Percentiles rank a stretch among this genome's conserved stretches.
Evolutionary conservation across 345 rosid species (phyloP).

Genomic region (Mangifera indica): DNA sequence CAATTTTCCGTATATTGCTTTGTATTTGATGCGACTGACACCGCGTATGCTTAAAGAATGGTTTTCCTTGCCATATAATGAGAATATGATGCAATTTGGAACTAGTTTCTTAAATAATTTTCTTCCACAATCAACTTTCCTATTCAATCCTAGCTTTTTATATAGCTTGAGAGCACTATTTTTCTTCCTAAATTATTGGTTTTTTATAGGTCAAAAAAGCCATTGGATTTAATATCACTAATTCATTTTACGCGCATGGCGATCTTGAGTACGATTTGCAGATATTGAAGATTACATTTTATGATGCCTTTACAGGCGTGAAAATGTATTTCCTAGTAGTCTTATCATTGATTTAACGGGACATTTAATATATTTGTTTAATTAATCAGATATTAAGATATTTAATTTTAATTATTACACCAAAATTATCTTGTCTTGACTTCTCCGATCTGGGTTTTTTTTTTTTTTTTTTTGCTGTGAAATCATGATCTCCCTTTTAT

Average conservation of each 20-base stretch:
- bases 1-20: background rate
- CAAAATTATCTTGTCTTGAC: too few relatives aligned
- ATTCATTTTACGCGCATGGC: background rate
- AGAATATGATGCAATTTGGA: background rate
- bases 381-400: too few relatives aligned
- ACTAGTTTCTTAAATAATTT: background rate
- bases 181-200: background rate
- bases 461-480: background rate
- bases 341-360: too few relatives aligned
- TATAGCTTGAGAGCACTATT: background rate
- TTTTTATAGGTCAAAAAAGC: background rate
- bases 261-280: background rate
- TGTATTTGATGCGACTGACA: background rate
- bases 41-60: background rate
- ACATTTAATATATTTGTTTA: too few relatives aligned
- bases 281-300: too few relatives aligned
- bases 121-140: background rate
- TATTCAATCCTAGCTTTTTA: background rate
- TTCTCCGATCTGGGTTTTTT: too few relatives aligned
- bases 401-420: too few relatives aligned
- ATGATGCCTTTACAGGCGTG: too few relatives aligned
- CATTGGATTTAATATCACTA: background rate
- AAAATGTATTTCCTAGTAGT: too few relatives aligned
- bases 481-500: too few relatives aligned
- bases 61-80: background rate